Conservation (phyloP, 2,329 filamentous ascomycete genomes). For the Xylariaceae sp. region DNA sequence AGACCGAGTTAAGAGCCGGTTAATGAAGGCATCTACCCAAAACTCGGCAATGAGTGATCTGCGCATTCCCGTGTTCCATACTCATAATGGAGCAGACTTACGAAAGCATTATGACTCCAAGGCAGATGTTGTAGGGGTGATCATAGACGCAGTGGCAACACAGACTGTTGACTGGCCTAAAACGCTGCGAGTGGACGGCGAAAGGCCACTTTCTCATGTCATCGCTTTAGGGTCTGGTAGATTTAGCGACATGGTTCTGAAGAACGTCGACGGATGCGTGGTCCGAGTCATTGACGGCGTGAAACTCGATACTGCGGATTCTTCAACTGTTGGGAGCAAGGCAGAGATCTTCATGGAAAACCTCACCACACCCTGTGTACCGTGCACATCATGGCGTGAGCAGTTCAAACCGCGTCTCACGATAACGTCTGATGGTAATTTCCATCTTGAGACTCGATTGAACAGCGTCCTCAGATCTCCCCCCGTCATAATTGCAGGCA, state of each 20-base stretch:
- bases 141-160: slow-evolving; percentile 9
- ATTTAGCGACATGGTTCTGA: slow-evolving; percentile 12
- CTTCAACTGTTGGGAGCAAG: slow-evolving; percentile 88
- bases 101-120: slow-evolving; percentile 1
- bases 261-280: slow-evolving; percentile 10
- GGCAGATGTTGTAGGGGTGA: neutral
- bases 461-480: slow-evolving; percentile 78
- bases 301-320: slow-evolving; percentile 6
- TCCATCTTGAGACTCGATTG: slow-evolving; percentile 95
- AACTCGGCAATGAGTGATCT: slow-evolving; percentile 53
- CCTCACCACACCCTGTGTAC: slow-evolving; percentile 88
- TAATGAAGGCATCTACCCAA: slow-evolving; percentile 75
- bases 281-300: slow-evolving; percentile 16
- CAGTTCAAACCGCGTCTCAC: slow-evolving; percentile 90
- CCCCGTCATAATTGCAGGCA: slow-evolving; percentile 85
- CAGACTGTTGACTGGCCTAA: slow-evolving; percentile 11
- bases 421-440: slow-evolving; percentile 81
- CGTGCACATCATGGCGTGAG: slow-evolving; percentile 94
- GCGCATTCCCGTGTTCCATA: slow-evolving; percentile 84
- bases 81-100: slow-evolving; percentile 31
- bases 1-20: slow-evolving; percentile 75
- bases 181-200: neutral
- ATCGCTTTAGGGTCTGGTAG: slow-evolving; percentile 9
- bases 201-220: slow-evolving; percentile 6
- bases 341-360: slow-evolving; percentile 95